Evolutionary conservation across 2,329 filamentous ascomycete species (phyloP), one percentile per base, ranked within the genome.

Genomic region (Beauveria brongniartii): DNA sequence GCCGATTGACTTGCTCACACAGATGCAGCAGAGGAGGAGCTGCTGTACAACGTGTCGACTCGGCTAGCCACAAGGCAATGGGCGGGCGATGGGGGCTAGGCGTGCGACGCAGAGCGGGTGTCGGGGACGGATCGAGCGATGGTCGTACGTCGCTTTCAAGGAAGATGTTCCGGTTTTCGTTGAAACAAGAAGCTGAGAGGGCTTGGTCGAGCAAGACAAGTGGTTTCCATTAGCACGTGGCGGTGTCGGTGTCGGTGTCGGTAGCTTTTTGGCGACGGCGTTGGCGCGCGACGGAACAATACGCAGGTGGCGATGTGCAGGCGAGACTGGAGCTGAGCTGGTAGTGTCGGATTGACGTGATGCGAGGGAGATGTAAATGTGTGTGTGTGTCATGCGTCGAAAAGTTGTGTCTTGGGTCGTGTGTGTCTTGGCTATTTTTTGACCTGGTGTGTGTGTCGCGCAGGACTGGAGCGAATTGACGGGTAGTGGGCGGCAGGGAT

Each of bases 21-120:
- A 22, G n/a, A n/a, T 24, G 6, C 37, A n/a, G 34, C 37, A 22
- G 44, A 30, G 37, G 37, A 37, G 47, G 34, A 16, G 24, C 56
- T 59, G 56, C 37, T 51, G 56, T 59, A 40, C 24, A n/a, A 51
- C 24, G 47, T 59, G 47, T 44, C 47, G 56, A 43, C 43, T 52
- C 46, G 47, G 56, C 47, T 59, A 52, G 56, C 18, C 28, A 48
- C 47, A 43, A 58, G 1, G 46, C 20, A 48, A 46, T 43, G 24
- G 18, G 37, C 24, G 22, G 47, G 22, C 14, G 34, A 50, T 51
- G 26, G 41, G 24, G 30, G 40, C 43, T 26, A 37, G 22, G 44
- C 26, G 55, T 28, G 22, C 46, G 30, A 50, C 44, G 28, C 16
- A 22, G 44, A 50, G 44, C 22, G 16, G 44, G 16, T 22, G 30